Conservation (phyloP, 768 basidiomycete species). For the Suillus weaverae region DNA sequence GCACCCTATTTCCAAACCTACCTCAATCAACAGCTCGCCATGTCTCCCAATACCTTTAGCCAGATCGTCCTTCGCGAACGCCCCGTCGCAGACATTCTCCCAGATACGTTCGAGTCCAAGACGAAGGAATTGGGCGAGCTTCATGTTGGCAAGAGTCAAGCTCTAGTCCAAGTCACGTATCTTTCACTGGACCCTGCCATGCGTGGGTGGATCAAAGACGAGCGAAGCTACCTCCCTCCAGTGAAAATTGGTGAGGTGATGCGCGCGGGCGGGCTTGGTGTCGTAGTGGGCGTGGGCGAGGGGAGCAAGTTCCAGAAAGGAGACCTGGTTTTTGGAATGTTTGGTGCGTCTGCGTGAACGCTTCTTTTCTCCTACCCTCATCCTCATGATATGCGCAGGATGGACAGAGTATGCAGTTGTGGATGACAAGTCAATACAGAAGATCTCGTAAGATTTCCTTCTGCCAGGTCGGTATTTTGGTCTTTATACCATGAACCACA, state of each 20-base stretch:
- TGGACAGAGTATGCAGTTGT: constrained; percentile 77
- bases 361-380: background rate
- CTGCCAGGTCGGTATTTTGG: background rate
- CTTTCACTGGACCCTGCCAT: constrained; percentile 86
- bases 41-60: constrained; percentile 45
- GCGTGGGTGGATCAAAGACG: constrained; percentile 78
- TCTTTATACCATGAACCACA: constrained; percentile 23
- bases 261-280: constrained; percentile 68
- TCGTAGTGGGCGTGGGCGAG: constrained; percentile 58
- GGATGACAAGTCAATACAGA: constrained; percentile 49
- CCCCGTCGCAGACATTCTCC: constrained; percentile 65
- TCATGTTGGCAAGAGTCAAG: constrained; percentile 51
- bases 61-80: constrained; percentile 76
- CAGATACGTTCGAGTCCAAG: constrained; percentile 72
- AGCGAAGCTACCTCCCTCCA: constrained; percentile 69
- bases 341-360: constrained; percentile 46
- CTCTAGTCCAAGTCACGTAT: constrained; percentile 78
- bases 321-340: constrained; percentile 62
- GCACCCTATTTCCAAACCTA: background rate
- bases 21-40: background rate
- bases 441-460: constrained; percentile 51
- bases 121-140: constrained; percentile 49
- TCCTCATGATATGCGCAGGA: constrained; percentile 39
- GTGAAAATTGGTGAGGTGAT: constrained; percentile 77
- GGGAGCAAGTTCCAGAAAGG: constrained; percentile 60